These are phyloP conservation scores for Penicillium sp. DNA, from an alignment of 2,329 filamentous ascomycete species.

Conservation along the genomic window DNA sequence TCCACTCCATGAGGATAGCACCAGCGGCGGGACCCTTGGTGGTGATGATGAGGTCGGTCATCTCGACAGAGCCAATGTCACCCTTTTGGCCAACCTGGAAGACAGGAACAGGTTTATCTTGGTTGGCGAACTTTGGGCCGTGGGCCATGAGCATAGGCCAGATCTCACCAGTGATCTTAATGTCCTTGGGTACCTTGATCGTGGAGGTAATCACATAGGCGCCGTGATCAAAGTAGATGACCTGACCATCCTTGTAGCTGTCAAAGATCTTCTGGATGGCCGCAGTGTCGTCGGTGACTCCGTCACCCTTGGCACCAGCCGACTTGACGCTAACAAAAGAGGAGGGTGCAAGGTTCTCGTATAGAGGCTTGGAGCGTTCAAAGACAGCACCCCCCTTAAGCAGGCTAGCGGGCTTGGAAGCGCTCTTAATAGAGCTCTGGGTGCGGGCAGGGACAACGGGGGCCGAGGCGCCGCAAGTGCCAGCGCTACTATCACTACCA, in stretches of 20 bases:
- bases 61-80: slow-evolving; percentile 77
- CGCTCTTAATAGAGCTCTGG: slow-evolving; percentile 57
- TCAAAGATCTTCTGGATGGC: slow-evolving; percentile 79
- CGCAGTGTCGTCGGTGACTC: slow-evolving; percentile 78
- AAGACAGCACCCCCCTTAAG: slow-evolving; percentile 68
- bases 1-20: slow-evolving; percentile 90
- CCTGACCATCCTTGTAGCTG: slow-evolving; percentile 57
- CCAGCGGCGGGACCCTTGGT: slow-evolving; percentile 80
- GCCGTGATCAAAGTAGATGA: slow-evolving; percentile 65
- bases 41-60: slow-evolving; percentile 81
- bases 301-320: slow-evolving; percentile 82
- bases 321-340: slow-evolving; percentile 81
- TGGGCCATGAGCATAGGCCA: slow-evolving; percentile 87
- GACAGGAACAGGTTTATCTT: slow-evolving; percentile 74
- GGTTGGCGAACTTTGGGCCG: slow-evolving; percentile 70
- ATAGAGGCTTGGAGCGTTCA: slow-evolving; percentile 85
- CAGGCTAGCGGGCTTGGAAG: slow-evolving; percentile 65
- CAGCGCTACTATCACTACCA: slow-evolving; percentile 15
- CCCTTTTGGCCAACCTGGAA: slow-evolving; percentile 79
- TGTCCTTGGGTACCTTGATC: slow-evolving; percentile 64
- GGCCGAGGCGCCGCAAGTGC: slow-evolving; percentile 27
- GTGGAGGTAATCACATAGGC: slow-evolving; percentile 62
- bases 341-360: slow-evolving; percentile 63
- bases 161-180: slow-evolving; percentile 86
- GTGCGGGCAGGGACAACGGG: slow-evolving; percentile 44